phyloP scores from a whole-genome alignment of 2,329 filamentous ascomycete genomes.

The Trichothecium sympodiale region DNA sequence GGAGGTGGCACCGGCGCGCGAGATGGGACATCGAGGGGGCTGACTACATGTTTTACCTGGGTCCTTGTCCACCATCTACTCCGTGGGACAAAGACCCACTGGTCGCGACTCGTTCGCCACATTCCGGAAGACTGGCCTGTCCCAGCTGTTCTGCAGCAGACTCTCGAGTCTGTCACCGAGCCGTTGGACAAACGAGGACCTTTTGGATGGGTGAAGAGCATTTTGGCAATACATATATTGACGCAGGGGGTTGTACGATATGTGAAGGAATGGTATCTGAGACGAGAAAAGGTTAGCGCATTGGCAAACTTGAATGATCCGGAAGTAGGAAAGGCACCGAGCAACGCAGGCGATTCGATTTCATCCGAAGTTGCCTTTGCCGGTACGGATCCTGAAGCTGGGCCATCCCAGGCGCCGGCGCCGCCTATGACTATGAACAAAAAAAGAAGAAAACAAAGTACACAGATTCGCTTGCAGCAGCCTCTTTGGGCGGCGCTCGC shows the following conservation, averaged over 20 bases:
- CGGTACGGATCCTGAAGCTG: constrained; percentile 40
- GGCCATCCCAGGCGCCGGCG: constrained; percentile 26
- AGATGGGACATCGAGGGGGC: constrained; percentile 59
- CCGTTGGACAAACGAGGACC: constrained; percentile 45
- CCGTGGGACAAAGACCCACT: constrained; percentile 36
- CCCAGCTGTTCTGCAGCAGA: constrained; percentile 31
- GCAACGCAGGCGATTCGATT: constrained; percentile 15
- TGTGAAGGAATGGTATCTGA: constrained; percentile 57
- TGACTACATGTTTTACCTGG: constrained; percentile 60
- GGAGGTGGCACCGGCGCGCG: constrained; percentile 63
- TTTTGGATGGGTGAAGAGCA: constrained; percentile 56
- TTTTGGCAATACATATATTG: constrained; percentile 64
- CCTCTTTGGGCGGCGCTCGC: constrained; percentile 90
- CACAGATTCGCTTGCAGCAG: constrained; percentile 80
- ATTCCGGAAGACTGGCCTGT: constrained; percentile 36
- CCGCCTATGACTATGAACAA: constrained; percentile 44
- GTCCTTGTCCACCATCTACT: constrained; percentile 46
- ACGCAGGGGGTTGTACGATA: constrained; percentile 63
- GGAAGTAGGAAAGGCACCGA: constrained; percentile 44
- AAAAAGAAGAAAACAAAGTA: constrained; percentile 83
- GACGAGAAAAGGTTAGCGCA: constrained; percentile 44
- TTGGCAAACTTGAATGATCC: constrained; percentile 43
- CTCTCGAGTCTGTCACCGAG: constrained; percentile 34
- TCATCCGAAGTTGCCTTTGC: constrained; percentile 29
- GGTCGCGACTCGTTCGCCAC: constrained; percentile 32